Evolutionary conservation across 345 rosid genomes (phyloP), one percentile per base, ranked within the genome.

Genomic region (Eucalyptus urophylla): DNA sequence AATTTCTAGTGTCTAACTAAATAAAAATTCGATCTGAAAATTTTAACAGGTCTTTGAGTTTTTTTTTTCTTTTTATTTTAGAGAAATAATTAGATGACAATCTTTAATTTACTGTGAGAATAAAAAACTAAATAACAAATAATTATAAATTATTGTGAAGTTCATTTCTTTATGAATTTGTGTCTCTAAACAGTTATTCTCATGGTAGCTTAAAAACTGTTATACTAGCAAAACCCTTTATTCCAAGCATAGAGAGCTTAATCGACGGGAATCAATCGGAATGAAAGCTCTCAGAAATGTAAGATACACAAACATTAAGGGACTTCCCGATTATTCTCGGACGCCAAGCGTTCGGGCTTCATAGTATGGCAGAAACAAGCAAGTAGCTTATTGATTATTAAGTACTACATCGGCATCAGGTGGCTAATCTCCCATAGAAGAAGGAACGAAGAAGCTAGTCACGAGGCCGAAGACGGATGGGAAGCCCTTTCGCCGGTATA

Each of bases 401-500:
- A 67, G 21, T 15, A 67, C 40, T 5, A 15, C 40, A 67, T 67
- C 40, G 19, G 33, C 40, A 67, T 67, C 40, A 3, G 33, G 40
- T 16, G 40, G 40, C 40, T n/a, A 15, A 67, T 67, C 40, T 31
- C 62, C 40, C 80, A 37, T 33, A 19, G 81, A 37, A 17, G 81
- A 37, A 21, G 37, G 81, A 72, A 37, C 56, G 27, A 72, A 72
- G 45, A 72, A 37, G 45, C 81, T 72, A 72, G 14, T 72, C 9
- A 37, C 14, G 90, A 33, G 80, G 90, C 37, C 67, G 88, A 60
- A 89, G 89, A 37, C 43, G 89, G 40, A 90, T 45, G 5, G 89
- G 92, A 43, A 92, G 90, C 56, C 92, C 92, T 25, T 92, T 50
- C 11, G 86, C 56, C 16, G 93, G 93, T 14, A 87, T 69, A 6